These are phyloP conservation scores for Perilla frutescens DNA, from an alignment of 257 asterid species.

Conservation along the genomic window DNA sequence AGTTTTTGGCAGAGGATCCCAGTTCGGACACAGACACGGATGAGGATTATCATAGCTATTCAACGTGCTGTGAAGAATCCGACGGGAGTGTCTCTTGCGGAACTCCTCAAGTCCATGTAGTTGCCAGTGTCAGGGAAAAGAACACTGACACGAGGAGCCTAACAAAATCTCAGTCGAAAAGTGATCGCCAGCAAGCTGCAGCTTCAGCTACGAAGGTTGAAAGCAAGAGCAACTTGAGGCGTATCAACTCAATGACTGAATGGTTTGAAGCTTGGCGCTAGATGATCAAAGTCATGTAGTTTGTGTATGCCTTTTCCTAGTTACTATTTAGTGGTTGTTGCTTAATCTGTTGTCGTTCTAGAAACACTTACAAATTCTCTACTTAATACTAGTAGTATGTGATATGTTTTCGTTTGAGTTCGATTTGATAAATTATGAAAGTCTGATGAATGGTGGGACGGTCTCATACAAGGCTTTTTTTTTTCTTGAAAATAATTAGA, in stretches of 20 bases:
- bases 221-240: constrained; percentile 66
- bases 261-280: constrained; percentile 83
- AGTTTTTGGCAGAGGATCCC: constrained; percentile 50
- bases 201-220: constrained; percentile 48
- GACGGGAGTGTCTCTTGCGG: constrained; percentile 48
- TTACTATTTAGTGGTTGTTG: constrained; percentile 23
- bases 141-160: constrained; percentile 31
- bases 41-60: constrained; percentile 63
- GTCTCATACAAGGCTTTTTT: too few species aligned
- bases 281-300: constrained; percentile 28
- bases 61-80: constrained; percentile 62
- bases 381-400: constrained; percentile 16
- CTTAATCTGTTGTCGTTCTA: constrained; percentile 20
- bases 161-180: constrained; percentile 33
- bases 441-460: neutral
- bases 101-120: constrained; percentile 40
- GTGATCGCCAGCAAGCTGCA: constrained; percentile 34
- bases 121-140: constrained; percentile 32
- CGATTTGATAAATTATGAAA: neutral
- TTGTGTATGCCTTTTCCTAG: neutral
- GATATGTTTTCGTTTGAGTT: constrained; percentile 13
- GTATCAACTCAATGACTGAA: constrained; percentile 70
- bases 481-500: too few species aligned
- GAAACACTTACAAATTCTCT: neutral
- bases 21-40: constrained; percentile 52